Conservation (phyloP, 805 yeast species). For the Scheffersomyces ergatensis region DNA sequence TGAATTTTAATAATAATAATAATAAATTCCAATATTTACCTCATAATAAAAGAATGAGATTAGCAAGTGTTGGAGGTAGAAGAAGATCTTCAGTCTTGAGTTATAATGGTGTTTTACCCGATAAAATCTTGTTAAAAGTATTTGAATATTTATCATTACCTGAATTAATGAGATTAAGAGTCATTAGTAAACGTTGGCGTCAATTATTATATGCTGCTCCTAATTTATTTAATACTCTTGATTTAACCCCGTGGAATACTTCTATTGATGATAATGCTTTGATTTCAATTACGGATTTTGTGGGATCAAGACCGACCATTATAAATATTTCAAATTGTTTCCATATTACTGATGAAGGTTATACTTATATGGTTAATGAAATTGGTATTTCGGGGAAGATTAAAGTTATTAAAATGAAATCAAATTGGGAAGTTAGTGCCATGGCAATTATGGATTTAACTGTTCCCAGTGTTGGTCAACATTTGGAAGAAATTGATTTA, state of each 20-base stretch:
- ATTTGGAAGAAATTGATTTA: constrained; percentile 59
- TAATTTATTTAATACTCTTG: constrained; percentile 48
- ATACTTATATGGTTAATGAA: constrained; percentile 66
- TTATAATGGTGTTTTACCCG: constrained; percentile 58
- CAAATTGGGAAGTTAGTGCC: constrained; percentile 76
- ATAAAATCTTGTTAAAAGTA: constrained; percentile 50
- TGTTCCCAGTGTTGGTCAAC: constrained; percentile 59
- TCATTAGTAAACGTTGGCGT: constrained; percentile 67
- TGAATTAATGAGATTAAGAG: constrained; percentile 56
- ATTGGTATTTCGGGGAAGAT: constrained; percentile 66
- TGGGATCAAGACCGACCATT: constrained; percentile 60
- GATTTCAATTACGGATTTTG: constrained; percentile 62
- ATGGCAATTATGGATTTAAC: constrained; percentile 81
- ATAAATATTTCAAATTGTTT: constrained; percentile 72
- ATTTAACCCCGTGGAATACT: constrained; percentile 62
- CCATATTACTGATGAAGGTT: constrained; percentile 75
- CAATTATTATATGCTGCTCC: constrained; percentile 59
- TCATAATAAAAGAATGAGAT: constrained; percentile 50
- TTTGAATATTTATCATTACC: constrained; percentile 55
- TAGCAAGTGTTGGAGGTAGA: constrained; percentile 43
- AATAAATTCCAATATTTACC: constrained; percentile 51
- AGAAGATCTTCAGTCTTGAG: constrained; percentile 57
- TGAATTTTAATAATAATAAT: background rate
- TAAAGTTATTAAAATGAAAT: constrained; percentile 54
- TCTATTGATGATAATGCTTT: constrained; percentile 57